Evolutionary conservation across 192 early-diverging fungal genomes (phyloP), one percentile per base, ranked within the genome.

Genomic region (Coemansia sp.): DNA sequence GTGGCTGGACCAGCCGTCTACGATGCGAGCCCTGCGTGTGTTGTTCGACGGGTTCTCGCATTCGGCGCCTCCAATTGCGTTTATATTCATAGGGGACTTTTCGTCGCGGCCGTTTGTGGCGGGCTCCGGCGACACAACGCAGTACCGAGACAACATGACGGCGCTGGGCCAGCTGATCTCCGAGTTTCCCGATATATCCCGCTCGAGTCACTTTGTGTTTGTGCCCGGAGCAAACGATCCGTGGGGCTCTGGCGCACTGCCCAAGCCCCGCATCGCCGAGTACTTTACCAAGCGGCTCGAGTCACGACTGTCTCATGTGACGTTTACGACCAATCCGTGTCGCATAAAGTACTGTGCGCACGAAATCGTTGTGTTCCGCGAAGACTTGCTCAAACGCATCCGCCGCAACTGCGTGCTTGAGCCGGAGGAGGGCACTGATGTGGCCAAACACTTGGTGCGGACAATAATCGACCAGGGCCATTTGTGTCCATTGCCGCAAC

Each of bases 171-270:
- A 75, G 50, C 59, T 83, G 9, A 79, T 83, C 24, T 69, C 53
- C 13, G 53, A 64, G 3, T 79, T 70, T 26, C 72, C 65, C 18
- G 58, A 57, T 29, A 71, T 83, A 57, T 73, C 72, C 4, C 68
- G 69, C n/a, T 54, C 29, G 4, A 69, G 67, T 54, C 85, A 89
- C 12, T 95, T 96, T 75, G 83, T 98, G 5, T 92, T 98, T 81
- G 88, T 98, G 1, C 95, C 95, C 12, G 95, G 95, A 3, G 79
- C 85, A 14, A 85, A 88, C 65, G 95, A 98, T 60, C 94, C 93
- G 11, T 91, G 88, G 88, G 83, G 76, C 1, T 81, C 80, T 2
- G 86, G 88, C 27, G 85, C 87, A 1, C 62, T 94, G 47, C 94
- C 95, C 0, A 83, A 88, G 48, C 85, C 88, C 9, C 78, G 86